Evolutionary conservation across 495 filamentous ascomycete genomes (phyloP), one percentile per base, ranked within the genome.

Genomic region (Podospora fimiseda): DNA sequence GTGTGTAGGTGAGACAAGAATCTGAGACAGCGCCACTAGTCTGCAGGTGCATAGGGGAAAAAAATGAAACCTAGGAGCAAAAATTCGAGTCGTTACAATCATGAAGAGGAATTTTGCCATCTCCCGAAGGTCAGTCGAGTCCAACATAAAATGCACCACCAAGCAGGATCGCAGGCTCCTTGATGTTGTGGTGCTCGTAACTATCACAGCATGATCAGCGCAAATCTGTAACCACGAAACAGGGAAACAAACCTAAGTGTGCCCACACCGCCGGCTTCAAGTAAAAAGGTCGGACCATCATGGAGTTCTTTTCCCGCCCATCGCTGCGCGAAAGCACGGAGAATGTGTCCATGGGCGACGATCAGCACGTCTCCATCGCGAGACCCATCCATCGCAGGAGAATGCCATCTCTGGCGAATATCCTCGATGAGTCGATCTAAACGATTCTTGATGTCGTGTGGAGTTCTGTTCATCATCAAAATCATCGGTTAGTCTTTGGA

Each of bases 291-390:
- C 5, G 88, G 74, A 3, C 82, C 81, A 47, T 81, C 77, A 6
- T 79, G 76, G 48, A 96, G 67, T 16, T 82, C 76, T 64, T 86
- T 84, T 0, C 79, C 77, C 0, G 82, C 76, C 91, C 91, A 96
- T 16, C 91, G 76, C 82, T 94, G 91, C 4, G 89, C 88, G 68
- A 96, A 95, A 0, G 89, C 89, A 21, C 91, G 77, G 24, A 95
- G 74, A 23, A 95, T 89, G 66, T 95, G 91, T 0, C 91, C 91
- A 60, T 96, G 91, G 3, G 87, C 84, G 24, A 87, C 75, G 16
- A 85, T 74, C 14, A 85, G 68, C 20, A 87, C 81, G 49, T 81
- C 78, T n/a, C 67, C 69, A 6, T 56, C 61, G 0, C 48, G 54
- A 19, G 66, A 48, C 24, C 74, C 78, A 15, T 68, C 70, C 53